Percentiles rank a stretch among this genome's conserved stretches.
phyloP scores from a whole-genome alignment of 208 protist species.

The Naegleria fowleri region DNA sequence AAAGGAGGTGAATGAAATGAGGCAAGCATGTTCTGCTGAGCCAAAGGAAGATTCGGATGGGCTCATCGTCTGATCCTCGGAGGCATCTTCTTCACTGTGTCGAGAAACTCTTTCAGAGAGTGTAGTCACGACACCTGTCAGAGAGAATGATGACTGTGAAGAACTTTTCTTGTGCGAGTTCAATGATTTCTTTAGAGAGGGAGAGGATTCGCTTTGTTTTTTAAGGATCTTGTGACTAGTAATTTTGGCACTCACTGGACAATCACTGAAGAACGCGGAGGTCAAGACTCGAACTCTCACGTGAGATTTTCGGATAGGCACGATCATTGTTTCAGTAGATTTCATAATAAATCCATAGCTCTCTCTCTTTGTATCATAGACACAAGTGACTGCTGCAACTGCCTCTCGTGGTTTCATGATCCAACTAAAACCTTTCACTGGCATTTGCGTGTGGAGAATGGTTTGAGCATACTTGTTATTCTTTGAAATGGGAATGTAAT shows the following conservation, averaged over 20 bases:
- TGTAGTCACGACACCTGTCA: too few relatives aligned
- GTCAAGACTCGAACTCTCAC: not conserved
- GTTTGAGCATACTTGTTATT: not conserved
- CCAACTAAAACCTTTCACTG: not conserved
- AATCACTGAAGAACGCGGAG: not conserved
- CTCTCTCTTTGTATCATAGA: not conserved
- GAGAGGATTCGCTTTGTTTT: not conserved
- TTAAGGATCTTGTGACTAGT: too few relatives aligned
- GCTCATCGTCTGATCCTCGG: too few relatives aligned
- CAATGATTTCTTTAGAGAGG: not conserved
- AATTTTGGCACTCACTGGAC: not conserved
- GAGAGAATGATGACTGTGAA: too few relatives aligned
- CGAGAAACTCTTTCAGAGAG: too few relatives aligned
- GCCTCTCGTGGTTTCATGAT: not conserved
- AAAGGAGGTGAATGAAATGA: not conserved
- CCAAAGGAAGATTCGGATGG: not conserved
- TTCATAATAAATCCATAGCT: not conserved
- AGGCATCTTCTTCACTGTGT: too few relatives aligned
- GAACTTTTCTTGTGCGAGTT: not conserved
- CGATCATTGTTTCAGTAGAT: not conserved
- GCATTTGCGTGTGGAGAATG: not conserved
- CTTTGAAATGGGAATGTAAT: not conserved
- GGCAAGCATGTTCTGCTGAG: not conserved
- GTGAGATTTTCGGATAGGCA: not conserved
- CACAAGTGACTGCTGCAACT: not conserved